These are phyloP conservation scores for Candida albicans DNA, from an alignment of 1,139 yeast species.

Conservation along the genomic window DNA sequence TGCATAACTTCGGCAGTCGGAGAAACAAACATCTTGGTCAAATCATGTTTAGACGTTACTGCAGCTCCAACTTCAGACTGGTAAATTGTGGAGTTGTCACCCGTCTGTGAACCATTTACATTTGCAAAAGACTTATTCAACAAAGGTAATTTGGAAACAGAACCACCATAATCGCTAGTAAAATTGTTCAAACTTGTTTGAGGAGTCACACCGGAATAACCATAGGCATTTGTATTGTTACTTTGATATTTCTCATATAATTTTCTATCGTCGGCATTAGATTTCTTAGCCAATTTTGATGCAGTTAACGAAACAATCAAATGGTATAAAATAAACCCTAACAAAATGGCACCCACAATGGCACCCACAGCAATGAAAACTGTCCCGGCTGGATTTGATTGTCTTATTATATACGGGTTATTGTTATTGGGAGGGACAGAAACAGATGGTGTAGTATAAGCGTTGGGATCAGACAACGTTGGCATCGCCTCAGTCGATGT, in stretches of 20 bases:
- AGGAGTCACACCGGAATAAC: conserved; percentile 23
- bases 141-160: conserved; percentile 39
- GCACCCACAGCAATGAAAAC: conserved; percentile 81
- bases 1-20: conserved; percentile 78
- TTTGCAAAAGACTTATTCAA: conserved; percentile 21
- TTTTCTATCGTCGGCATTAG: conserved; percentile 31
- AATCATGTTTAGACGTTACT: conserved; percentile 40
- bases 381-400: conserved; percentile 63
- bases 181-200: conserved; percentile 19
- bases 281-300: conserved; percentile 38
- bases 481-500: conserved; percentile 16
- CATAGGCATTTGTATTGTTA: conserved; percentile 38
- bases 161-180: conserved; percentile 22
- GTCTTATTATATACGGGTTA: conserved; percentile 63
- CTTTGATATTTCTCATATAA: conserved; percentile 40
- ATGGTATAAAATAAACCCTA: conserved; percentile 45
- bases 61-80: conserved; percentile 34
- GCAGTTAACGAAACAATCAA: conserved; percentile 39
- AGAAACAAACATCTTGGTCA: conserved; percentile 63
- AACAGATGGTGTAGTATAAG: conserved; percentile 55
- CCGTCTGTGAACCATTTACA: conserved; percentile 26
- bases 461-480: conserved; percentile 15
- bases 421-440: conserved; percentile 57
- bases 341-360: conserved; percentile 55
- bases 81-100: conserved; percentile 42